Conservation (phyloP, 2,329 filamentous ascomycete species). For the Fusarium solani-melongenae region DNA sequence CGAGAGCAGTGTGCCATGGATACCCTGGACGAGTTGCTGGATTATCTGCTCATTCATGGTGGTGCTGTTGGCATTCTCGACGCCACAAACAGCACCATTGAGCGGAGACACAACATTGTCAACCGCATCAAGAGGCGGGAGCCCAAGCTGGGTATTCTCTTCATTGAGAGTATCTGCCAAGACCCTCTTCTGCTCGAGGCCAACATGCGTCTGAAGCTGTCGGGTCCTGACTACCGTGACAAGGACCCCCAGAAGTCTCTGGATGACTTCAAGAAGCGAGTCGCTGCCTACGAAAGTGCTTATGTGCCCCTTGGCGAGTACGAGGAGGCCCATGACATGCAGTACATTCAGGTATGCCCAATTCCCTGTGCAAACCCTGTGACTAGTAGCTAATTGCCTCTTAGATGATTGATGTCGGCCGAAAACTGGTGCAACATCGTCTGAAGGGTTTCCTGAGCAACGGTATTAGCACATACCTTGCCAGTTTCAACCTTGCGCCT, state of each 20-base stretch:
- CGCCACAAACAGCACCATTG: slow-evolving; percentile 94
- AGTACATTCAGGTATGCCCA: slow-evolving; percentile 80
- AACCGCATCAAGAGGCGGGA: slow-evolving; percentile 84
- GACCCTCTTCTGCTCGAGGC: slow-evolving; percentile 88
- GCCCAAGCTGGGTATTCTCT: slow-evolving; percentile 89
- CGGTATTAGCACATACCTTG: slow-evolving; percentile 92
- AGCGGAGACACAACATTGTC: slow-evolving; percentile 85
- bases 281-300: slow-evolving; percentile 92
- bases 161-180: slow-evolving; percentile 93
- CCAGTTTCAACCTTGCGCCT: slow-evolving; percentile 96
- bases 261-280: slow-evolving; percentile 91
- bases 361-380: background rate
- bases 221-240: slow-evolving; percentile 93
- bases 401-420: slow-evolving; percentile 94
- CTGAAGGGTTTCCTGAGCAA: slow-evolving; percentile 92
- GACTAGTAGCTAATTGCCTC: slow-evolving; percentile 38
- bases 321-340: slow-evolving; percentile 90
- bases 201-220: slow-evolving; percentile 97
- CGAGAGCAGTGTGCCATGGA: slow-evolving; percentile 93
- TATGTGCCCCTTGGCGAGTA: slow-evolving; percentile 92
- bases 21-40: slow-evolving; percentile 89
- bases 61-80: slow-evolving; percentile 96
- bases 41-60: slow-evolving; percentile 84
- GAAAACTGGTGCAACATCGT: slow-evolving; percentile 91
- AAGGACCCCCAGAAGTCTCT: slow-evolving; percentile 89